Evolutionary conservation across 371 early-diverging fungal genomes (phyloP).

Genomic region (Actinomortierella wolfii): DNA sequence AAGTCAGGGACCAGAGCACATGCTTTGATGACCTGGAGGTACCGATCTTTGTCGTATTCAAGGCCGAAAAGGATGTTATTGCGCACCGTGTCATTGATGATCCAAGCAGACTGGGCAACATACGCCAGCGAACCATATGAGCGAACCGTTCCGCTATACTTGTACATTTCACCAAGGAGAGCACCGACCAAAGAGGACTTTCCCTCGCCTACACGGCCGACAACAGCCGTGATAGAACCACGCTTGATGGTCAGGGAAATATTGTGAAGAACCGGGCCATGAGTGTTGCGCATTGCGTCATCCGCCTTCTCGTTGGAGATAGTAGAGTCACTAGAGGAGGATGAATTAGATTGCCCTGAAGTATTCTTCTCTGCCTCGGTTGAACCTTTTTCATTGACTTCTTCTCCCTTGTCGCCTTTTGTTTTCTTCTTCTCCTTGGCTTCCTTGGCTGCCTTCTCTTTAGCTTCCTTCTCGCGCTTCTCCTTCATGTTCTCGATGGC

Average conservation of each 20-base stretch:
- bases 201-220: slow-evolving; percentile 81
- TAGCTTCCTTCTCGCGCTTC: slow-evolving; percentile 14
- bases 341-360: too few relatives aligned
- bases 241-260: slow-evolving; percentile 66
- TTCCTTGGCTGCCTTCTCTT: slow-evolving; percentile 12
- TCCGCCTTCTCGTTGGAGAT: neutral
- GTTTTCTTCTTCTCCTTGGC: slow-evolving; percentile 9
- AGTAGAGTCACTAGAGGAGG: neutral
- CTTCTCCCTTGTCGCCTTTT: neutral
- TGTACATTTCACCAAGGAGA: slow-evolving; percentile 75
- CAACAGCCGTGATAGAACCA: slow-evolving; percentile 69
- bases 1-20: slow-evolving; percentile 66
- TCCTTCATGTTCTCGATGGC: slow-evolving; percentile 12
- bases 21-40: slow-evolving; percentile 47
- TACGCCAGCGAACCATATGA: slow-evolving; percentile 46
- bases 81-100: slow-evolving; percentile 57
- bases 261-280: slow-evolving; percentile 42
- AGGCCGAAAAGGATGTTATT: slow-evolving; percentile 68
- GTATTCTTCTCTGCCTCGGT: neutral
- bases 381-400: neutral
- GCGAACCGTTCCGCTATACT: neutral
- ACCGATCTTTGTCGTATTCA: slow-evolving; percentile 48
- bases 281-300: slow-evolving; percentile 10
- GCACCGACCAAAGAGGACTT: slow-evolving; percentile 77
- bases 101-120: slow-evolving; percentile 63